Percentiles rank a stretch among this genome's conserved stretches.
Evolutionary conservation across 805 yeast species (phyloP).

Genomic region (Wickerhamomyces ciferrii): DNA sequence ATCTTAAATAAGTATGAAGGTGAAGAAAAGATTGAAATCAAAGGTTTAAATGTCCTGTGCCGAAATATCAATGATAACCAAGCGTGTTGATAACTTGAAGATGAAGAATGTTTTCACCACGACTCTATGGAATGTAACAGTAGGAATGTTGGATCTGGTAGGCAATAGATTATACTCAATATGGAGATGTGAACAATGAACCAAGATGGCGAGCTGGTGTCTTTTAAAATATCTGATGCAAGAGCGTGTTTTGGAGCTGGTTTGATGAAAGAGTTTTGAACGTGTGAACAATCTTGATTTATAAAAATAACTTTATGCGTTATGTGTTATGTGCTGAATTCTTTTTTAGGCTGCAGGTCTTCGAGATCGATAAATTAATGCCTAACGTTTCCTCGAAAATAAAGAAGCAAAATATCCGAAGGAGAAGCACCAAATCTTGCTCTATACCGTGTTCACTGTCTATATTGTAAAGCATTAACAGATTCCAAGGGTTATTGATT

Average conservation of each 20-base stretch:
- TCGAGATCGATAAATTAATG: neutral
- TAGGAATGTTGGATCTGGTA: neutral
- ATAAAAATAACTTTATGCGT: neutral
- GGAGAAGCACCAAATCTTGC: too few relatives aligned
- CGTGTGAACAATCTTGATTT: neutral
- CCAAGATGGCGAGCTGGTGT: neutral
- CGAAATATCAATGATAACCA: neutral
- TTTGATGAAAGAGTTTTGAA: neutral
- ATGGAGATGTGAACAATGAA: neutral
- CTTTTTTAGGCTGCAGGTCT: neutral
- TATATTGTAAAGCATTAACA: too few relatives aligned
- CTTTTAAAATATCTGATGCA: neutral
- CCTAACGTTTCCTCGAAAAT: too few relatives aligned
- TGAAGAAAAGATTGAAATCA: neutral
- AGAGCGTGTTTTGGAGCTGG: neutral
- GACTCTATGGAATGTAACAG: neutral
- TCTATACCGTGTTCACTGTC: neutral
- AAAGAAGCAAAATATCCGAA: neutral
- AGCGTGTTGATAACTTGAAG: neutral
- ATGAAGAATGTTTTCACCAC: neutral
- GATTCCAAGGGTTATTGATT: too few relatives aligned
- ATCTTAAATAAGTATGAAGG: neutral
- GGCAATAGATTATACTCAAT: neutral
- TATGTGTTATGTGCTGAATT: neutral
- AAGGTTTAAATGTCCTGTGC: neutral